phyloP scores from a whole-genome alignment of 1,139 yeast genomes.

The Blastobotrys petasosporus region DNA sequence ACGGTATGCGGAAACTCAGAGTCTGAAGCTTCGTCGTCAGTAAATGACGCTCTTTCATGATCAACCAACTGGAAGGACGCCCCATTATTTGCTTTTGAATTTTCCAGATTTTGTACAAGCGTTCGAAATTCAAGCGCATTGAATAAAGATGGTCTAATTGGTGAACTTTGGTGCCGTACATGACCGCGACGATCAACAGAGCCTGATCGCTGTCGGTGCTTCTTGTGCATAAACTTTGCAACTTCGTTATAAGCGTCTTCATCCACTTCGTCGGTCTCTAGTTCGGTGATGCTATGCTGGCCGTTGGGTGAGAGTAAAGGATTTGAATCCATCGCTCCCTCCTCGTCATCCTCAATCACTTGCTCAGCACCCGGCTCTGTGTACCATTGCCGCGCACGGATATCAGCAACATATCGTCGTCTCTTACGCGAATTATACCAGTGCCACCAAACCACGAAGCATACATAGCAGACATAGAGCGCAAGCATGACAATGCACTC shows the following conservation, averaged over 20 bases:
- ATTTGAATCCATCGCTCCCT: constrained; percentile 10
- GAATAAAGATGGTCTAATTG: constrained; percentile 41
- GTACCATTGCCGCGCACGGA: constrained; percentile 27
- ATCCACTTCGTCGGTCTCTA: constrained; percentile 19
- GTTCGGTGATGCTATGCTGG: constrained; percentile 9
- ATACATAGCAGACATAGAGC: constrained; percentile 51
- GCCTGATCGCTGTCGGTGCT: constrained; percentile 7
- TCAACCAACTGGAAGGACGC: not conserved
- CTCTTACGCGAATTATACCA: constrained; percentile 28
- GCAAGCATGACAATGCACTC: constrained; percentile 46
- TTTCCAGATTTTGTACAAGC: constrained; percentile 21
- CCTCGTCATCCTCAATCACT: constrained; percentile 22
- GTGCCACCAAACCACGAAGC: constrained; percentile 42
- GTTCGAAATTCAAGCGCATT: constrained; percentile 40
- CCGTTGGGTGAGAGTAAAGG: constrained; percentile 9
- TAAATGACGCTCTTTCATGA: not conserved
- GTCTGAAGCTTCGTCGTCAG: too few species aligned
- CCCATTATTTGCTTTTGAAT: constrained; percentile 11
- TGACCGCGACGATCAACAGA: constrained; percentile 5
- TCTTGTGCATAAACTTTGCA: constrained; percentile 26
- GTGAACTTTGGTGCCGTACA: constrained; percentile 10
- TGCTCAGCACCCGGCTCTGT: constrained; percentile 26
- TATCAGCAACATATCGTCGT: constrained; percentile 22
- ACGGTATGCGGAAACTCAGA: too few species aligned
- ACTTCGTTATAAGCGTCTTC: constrained; percentile 27